These are phyloP conservation scores for Tuber aestivum DNA, from an alignment of 495 filamentous ascomycete species.

Conservation along the genomic window DNA sequence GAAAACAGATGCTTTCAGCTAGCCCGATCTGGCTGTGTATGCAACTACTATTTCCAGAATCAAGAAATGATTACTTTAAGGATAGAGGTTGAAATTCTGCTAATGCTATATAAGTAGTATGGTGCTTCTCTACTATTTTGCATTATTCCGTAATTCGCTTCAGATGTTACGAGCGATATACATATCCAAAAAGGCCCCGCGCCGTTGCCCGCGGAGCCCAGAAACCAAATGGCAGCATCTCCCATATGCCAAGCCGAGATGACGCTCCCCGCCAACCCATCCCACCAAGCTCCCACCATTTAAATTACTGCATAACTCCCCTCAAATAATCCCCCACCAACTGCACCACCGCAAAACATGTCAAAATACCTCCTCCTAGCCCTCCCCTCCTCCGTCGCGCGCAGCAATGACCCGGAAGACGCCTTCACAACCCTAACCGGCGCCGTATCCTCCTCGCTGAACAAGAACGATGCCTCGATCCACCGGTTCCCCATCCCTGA, in stretches of 20 bases:
- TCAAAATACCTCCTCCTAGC: slow-evolving; percentile 69
- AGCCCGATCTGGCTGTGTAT: no score
- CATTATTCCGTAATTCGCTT: no score
- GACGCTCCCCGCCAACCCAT: neutral
- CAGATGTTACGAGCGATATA: no score
- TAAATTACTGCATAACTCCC: neutral
- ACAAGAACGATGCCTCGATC: slow-evolving; percentile 67
- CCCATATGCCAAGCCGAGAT: neutral
- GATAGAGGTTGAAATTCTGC: no score
- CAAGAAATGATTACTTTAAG: no score
- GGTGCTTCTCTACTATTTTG: no score
- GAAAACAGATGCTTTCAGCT: no score
- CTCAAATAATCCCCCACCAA: neutral
- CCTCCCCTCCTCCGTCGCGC: slow-evolving; percentile 66
- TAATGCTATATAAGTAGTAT: no score
- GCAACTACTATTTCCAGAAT: no score
- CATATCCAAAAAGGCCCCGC: neutral
- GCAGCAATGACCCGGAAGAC: slow-evolving; percentile 69
- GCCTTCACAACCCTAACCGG: slow-evolving; percentile 55
- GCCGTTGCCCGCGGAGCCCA: neutral
- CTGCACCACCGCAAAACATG: slow-evolving; percentile 45
- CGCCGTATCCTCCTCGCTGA: slow-evolving; percentile 59
- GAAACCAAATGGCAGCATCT: neutral
- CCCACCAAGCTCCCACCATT: neutral
- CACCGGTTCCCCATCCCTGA: slow-evolving; percentile 76